Percentiles rank a stretch among this genome's conserved stretches.
phyloP scores from a whole-genome alignment of 139 green algal genomes.

The Penium margaritaceum region DNA sequence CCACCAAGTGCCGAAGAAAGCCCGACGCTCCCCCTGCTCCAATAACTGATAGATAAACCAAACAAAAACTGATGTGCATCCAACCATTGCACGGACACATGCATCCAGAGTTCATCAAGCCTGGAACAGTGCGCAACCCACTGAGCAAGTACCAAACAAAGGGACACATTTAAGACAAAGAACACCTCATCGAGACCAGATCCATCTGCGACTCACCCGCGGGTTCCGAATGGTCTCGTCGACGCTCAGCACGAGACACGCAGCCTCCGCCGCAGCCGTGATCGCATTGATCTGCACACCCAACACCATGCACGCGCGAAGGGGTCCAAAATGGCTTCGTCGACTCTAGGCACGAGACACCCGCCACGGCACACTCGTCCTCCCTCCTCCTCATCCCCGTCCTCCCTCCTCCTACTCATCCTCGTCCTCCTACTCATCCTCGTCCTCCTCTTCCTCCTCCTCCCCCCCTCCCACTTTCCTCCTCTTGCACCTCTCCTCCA shows the following conservation, averaged over 20 bases:
- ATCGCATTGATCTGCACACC: conserved; percentile 87
- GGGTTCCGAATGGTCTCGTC: conserved; percentile 96
- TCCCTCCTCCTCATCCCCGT: no score
- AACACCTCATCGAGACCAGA: neutral
- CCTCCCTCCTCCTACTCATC: no score
- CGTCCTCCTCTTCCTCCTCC: no score
- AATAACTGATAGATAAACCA: neutral
- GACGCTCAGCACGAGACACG: conserved; percentile 89
- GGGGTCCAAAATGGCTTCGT: no score
- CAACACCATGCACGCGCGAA: no score
- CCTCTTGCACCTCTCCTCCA: no score
- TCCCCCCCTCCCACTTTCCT: no score
- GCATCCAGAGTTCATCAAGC: neutral
- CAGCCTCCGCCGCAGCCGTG: conserved; percentile 80
- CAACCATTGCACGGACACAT: neutral
- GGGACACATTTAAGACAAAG: neutral
- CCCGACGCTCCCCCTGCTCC: neutral
- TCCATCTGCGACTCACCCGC: neutral
- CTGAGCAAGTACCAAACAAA: neutral
- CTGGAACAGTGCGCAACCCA: no score
- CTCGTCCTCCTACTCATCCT: no score
- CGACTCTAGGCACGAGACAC: no score
- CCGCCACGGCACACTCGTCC: no score
- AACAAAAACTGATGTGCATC: neutral
- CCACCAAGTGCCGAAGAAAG: neutral